Evolutionary conservation across 495 filamentous ascomycete species (phyloP), one percentile per base, ranked within the genome.

Genomic region (Xylaria palmicola): DNA sequence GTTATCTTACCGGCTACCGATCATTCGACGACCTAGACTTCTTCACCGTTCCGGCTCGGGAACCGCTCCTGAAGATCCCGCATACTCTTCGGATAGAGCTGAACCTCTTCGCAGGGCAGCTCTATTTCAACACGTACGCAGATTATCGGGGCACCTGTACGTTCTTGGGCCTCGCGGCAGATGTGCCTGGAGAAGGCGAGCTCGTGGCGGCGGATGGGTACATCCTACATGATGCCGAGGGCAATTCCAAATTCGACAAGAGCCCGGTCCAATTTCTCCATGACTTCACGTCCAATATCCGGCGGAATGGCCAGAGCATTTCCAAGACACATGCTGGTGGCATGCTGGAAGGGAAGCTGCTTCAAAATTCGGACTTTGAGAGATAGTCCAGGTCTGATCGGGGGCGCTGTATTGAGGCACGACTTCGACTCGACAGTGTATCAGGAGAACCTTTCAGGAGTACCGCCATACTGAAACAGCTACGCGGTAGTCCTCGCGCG

Each of bases 31-130:
- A 76, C 13, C 68, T 87, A 0, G 63, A 63, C 2, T 68, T 81
- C 19, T 83, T 70, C 58, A 68, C 72, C 12, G 53, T 77, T 45
- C 76, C 75, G 27, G 3, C 41, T n/a, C 20, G 34, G 45, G 12
- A 65, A 47, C 17, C 10, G 43, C 36, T 15, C 17, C 54, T 68
- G n/a, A 51, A 53, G 37, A 39, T 63, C 20, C 64, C 69, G 53
- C 68, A 17, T 17, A 41, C 62, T 0, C 59, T 81, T 20, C 43
- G 73, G 1, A 67, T 74, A 3, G 76, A 86, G 50, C 76, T 90
- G 12, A 87, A 88, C 62, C 74, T 91, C 6, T 91, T 90, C 64
- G 77, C 88, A 0, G 88, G 88, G 9, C 83, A 87, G 58, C 76
- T 90, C 0, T 91, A 88, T 68, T 70, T 91, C 7, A 55, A 54